phyloP scores from a whole-genome alignment of 2,329 filamentous ascomycete species.

The Colletotrichum agaves region DNA sequence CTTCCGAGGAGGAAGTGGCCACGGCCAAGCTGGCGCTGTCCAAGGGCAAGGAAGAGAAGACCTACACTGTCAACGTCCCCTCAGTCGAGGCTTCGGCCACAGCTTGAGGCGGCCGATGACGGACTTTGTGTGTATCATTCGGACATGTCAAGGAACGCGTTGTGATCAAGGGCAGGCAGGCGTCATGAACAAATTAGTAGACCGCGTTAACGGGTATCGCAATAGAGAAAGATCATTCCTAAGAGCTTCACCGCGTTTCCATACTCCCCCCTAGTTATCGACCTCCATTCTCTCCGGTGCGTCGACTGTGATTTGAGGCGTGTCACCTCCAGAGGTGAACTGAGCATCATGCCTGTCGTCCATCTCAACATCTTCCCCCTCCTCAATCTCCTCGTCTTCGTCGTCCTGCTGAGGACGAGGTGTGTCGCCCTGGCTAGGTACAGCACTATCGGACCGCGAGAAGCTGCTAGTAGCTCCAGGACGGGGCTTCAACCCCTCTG shows the following conservation, averaged over 20 bases:
- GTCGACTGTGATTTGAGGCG: conserved; percentile 61
- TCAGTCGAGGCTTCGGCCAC: neutral
- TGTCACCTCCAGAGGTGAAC: conserved; percentile 52
- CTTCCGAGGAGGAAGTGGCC: conserved; percentile 60
- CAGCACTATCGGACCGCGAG: conserved; percentile 53
- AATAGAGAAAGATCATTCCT: conserved; percentile 27
- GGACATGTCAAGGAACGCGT: conserved; percentile 3
- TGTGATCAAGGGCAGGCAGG: conserved; percentile 11
- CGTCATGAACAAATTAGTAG: conserved; percentile 1
- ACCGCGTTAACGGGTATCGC: conserved; percentile 34
- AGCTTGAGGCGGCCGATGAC: neutral
- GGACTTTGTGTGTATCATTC: neutral
- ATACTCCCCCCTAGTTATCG: conserved; percentile 48
- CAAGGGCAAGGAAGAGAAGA: conserved; percentile 56
- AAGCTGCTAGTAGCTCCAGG: conserved; percentile 21
- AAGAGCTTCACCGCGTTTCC: neutral
- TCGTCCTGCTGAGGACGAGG: conserved; percentile 46
- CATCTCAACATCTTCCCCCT: conserved; percentile 70
- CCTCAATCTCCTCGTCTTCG: conserved; percentile 50
- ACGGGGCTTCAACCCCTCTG: conserved; percentile 43
- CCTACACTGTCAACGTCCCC: conserved; percentile 15
- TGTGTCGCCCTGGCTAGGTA: conserved; percentile 51
- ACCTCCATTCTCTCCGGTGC: conserved; percentile 72
- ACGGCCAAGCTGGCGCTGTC: conserved; percentile 65
- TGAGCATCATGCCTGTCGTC: conserved; percentile 56